These are phyloP conservation scores for Mycotypha africana DNA, from an alignment of 371 early-diverging fungal genomes.

Conservation along the genomic window DNA sequence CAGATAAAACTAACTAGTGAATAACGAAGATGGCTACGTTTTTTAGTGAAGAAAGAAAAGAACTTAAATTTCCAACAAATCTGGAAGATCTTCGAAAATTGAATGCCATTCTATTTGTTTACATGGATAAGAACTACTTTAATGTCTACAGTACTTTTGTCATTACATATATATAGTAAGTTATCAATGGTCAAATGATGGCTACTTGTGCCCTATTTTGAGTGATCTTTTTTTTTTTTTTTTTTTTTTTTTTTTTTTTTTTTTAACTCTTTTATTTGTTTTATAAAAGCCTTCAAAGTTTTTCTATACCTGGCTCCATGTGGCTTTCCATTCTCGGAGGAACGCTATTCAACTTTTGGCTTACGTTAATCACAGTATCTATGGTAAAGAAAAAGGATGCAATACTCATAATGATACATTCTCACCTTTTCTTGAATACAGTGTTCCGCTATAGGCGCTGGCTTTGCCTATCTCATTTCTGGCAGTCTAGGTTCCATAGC, in stretches of 20 bases:
- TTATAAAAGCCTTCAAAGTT: constrained; percentile 51
- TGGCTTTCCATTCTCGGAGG: constrained; percentile 64
- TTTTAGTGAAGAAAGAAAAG: constrained; percentile 49
- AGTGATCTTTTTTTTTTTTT: no score
- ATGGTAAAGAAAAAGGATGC: constrained; percentile 20
- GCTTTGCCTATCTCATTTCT: constrained; percentile 53
- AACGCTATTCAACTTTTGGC: constrained; percentile 55
- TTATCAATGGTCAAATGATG: no score
- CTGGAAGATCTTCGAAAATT: constrained; percentile 49
- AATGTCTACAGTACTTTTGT: constrained; percentile 51
- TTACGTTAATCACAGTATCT: constrained; percentile 50
- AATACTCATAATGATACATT: not conserved
- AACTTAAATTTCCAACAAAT: constrained; percentile 51
- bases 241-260: no score
- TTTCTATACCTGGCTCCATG: constrained; percentile 66
- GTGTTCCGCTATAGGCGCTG: constrained; percentile 59
- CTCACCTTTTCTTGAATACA: constrained; percentile 3
- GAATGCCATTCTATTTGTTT: constrained; percentile 48
- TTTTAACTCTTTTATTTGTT: no score
- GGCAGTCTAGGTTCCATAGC: constrained; percentile 49
- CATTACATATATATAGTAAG: constrained; percentile 55
- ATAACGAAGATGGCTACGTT: no score
- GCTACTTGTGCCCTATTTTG: no score
- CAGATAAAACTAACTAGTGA: not conserved
- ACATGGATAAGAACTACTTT: constrained; percentile 53